phyloP scores from a whole-genome alignment of 345 rosid genomes.

The Lumnitzera racemosa region DNA sequence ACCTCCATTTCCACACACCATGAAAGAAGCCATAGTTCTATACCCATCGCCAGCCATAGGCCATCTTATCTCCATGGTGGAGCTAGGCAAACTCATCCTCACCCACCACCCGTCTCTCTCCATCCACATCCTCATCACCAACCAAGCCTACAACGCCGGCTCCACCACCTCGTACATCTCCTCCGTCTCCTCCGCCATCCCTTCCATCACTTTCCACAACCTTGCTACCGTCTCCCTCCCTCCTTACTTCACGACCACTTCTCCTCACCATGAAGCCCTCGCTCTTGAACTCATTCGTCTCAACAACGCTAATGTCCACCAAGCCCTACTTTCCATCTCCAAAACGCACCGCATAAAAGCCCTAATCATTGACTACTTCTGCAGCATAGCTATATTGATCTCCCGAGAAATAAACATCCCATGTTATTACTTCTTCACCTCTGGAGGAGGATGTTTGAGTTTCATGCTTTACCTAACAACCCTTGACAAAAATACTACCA shows the following conservation, averaged over 20 bases:
- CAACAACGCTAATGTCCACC: too few species aligned
- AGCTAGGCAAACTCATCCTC: conserved; percentile 44
- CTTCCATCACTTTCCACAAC: conserved; percentile 36
- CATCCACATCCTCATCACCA: conserved; percentile 33
- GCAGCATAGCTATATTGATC: conserved; percentile 25
- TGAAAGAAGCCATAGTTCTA: conserved; percentile 34
- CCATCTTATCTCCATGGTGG: conserved; percentile 62
- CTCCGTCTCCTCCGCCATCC: conserved; percentile 22
- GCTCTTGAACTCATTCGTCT: too few species aligned
- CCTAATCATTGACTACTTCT: conserved; percentile 40
- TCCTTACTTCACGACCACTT: too few species aligned
- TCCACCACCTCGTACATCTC: conserved; percentile 25
- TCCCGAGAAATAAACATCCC: conserved; percentile 27
- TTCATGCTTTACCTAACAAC: conserved; percentile 18
- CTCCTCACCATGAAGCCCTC: too few species aligned
- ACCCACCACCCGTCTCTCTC: conserved; percentile 36
- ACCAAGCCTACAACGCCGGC: conserved; percentile 32
- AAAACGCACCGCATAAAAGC: conserved; percentile 19
- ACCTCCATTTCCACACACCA: too few species aligned
- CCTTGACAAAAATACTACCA: conserved; percentile 18
- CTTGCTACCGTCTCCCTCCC: conserved; percentile 25
- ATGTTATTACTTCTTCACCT: conserved; percentile 30
- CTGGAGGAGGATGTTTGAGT: conserved; percentile 29
- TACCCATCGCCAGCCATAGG: conserved; percentile 59
- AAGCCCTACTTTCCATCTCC: conserved; percentile 28